Conservation (phyloP, 352 stramenopile species). For the Phytopythium kandeliae region DNA sequence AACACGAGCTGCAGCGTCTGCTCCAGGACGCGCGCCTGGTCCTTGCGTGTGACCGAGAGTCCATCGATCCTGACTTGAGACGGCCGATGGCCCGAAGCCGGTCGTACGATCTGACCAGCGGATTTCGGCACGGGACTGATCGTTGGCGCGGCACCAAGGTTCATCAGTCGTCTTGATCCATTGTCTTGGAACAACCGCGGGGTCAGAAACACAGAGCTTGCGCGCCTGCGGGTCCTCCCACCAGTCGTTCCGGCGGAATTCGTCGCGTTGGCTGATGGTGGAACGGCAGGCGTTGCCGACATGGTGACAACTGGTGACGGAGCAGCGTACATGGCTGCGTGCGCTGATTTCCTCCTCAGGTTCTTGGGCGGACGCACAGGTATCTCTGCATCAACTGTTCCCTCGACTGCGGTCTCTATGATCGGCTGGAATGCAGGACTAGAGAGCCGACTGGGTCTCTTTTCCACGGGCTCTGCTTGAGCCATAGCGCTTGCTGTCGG, state of each 20-base stretch:
- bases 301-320: not conserved
- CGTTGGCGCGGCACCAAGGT: slow-evolving; percentile 8
- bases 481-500: too few relatives aligned
- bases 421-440: not conserved
- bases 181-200: slow-evolving; percentile 13
- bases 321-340: not conserved
- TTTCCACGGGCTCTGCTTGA: too few relatives aligned
- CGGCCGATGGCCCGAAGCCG: not conserved
- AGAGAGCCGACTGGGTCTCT: too few relatives aligned
- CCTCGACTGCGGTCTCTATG: not conserved
- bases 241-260: not conserved
- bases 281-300: not conserved
- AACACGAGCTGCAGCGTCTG: slow-evolving; percentile 27
- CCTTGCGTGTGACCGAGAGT: slow-evolving; percentile 19
- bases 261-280: not conserved
- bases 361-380: not conserved
- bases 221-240: not conserved
- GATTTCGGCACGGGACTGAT: not conserved
- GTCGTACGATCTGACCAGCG: not conserved
- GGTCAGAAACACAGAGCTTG: slow-evolving; percentile 18
- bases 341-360: not conserved
- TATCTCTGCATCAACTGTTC: not conserved
- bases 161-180: slow-evolving; percentile 17
- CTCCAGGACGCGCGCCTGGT: slow-evolving; percentile 23
- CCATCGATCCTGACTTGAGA: slow-evolving; percentile 21